Evolutionary conservation across 176 grass and related monocot species (phyloP).

Genomic region (Saccharum officinarum): DNA sequence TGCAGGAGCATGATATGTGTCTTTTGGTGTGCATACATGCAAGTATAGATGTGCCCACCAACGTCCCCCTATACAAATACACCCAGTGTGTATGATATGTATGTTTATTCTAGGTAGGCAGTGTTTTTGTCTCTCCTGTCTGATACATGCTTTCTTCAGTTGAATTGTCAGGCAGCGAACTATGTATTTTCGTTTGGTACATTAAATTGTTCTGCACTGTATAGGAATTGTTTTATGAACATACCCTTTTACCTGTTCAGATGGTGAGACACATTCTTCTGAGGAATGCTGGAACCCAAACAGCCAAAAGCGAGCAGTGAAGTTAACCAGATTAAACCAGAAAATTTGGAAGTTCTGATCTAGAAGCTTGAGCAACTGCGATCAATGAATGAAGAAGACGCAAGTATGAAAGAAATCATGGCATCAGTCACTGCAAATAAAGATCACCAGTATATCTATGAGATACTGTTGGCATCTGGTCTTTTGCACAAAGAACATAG

Average conservation of each 20-base stretch:
- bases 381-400: slow-evolving; percentile 56
- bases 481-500: slow-evolving; percentile 59
- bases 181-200: slow-evolving; percentile 20
- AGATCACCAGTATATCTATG: slow-evolving; percentile 80
- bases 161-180: slow-evolving; percentile 21
- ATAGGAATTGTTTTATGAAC: slow-evolving; percentile 37
- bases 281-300: slow-evolving; percentile 68
- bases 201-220: not conserved
- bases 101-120: slow-evolving; percentile 11
- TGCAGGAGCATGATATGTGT: slow-evolving; percentile 56
- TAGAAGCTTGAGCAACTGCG: slow-evolving; percentile 71
- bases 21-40: slow-evolving; percentile 45
- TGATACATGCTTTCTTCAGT: slow-evolving; percentile 21
- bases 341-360: slow-evolving; percentile 66
- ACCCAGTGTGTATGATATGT: slow-evolving; percentile 33
- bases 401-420: slow-evolving; percentile 30
- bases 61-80: slow-evolving; percentile 38
- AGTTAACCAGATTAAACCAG: slow-evolving; percentile 67
- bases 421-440: slow-evolving; percentile 25
- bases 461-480: slow-evolving; percentile 83
- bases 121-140: slow-evolving; percentile 29
- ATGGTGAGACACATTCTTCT: slow-evolving; percentile 73
- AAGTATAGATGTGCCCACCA: slow-evolving; percentile 56
- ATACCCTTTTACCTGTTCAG: slow-evolving; percentile 47
- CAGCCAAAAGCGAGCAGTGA: slow-evolving; percentile 56